Percentiles rank a stretch among this genome's conserved stretches.
phyloP scores from a whole-genome alignment of 2,329 filamentous ascomycete genomes.

The Cordyceps militaris region DNA sequence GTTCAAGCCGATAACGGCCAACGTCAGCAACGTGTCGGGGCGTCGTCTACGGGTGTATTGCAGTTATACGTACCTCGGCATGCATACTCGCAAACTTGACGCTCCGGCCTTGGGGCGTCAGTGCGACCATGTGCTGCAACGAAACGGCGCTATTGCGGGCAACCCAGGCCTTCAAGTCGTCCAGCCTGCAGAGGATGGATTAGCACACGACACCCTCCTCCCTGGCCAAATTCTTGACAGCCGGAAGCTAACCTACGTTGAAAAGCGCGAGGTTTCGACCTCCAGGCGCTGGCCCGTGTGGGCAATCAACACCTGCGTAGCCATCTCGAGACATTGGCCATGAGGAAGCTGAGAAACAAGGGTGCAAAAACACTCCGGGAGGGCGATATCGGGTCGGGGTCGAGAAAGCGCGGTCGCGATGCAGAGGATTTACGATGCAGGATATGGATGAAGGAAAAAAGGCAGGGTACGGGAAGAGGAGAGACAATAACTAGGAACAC shows the following conservation, averaged over 20 bases:
- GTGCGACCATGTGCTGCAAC: constrained; percentile 71
- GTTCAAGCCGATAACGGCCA: constrained; percentile 28
- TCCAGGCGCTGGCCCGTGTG: constrained; percentile 84
- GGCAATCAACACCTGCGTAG: constrained; percentile 83
- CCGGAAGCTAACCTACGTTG: constrained; percentile 48
- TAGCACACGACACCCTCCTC: constrained; percentile 14
- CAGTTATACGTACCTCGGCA: constrained; percentile 56
- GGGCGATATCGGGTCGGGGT: constrained; percentile 13
- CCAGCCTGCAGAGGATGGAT: constrained; percentile 49
- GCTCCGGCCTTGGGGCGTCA: constrained; percentile 78
- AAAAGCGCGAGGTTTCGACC: constrained; percentile 68
- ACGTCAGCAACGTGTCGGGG: constrained; percentile 5
- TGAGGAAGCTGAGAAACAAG: constrained; percentile 22
- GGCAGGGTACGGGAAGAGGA: background rate
- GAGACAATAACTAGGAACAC: background rate
- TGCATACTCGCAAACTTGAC: constrained; percentile 74
- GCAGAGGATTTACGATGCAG: background rate
- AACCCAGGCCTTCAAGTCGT: constrained; percentile 79
- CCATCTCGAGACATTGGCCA: constrained; percentile 62
- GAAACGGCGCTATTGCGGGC: constrained; percentile 67
- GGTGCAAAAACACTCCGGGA: constrained; percentile 15
- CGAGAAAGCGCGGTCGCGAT: background rate
- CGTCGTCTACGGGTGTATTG: background rate
- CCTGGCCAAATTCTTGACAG: background rate
- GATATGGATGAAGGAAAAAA: background rate